Percentiles rank a stretch among this genome's conserved stretches.
Conservation (phyloP, 2,329 filamentous ascomycete genomes). For the Beauveria pseudobassiana region DNA sequence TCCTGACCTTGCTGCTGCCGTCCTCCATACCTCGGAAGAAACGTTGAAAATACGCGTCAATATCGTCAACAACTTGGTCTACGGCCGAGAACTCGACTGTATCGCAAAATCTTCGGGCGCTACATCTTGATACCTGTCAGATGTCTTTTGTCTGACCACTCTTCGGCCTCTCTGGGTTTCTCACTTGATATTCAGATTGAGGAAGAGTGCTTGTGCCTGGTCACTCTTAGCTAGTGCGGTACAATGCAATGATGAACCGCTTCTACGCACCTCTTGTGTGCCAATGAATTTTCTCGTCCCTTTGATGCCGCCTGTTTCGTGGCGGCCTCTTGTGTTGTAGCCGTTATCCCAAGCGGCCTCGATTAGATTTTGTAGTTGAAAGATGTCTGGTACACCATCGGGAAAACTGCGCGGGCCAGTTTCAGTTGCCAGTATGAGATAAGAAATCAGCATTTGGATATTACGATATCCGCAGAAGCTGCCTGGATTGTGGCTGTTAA, state of each 20-base stretch:
- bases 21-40: conserved; percentile 17
- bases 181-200: background rate
- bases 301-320: conserved; percentile 79
- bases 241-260: background rate
- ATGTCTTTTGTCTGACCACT: too few species aligned
- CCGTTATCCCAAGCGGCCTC: conserved; percentile 83
- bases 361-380: conserved; percentile 78
- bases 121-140: background rate
- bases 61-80: conserved; percentile 52
- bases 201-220: conserved; percentile 1
- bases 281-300: conserved; percentile 95
- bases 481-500: conserved; percentile 35
- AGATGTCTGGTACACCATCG: conserved; percentile 61
- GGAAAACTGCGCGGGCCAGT: conserved; percentile 54
- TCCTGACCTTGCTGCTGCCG: conserved; percentile 47
- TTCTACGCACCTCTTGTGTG: conserved; percentile 64
- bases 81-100: conserved; percentile 22
- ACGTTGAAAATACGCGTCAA: conserved; percentile 64
- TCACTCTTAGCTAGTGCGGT: background rate
- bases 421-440: conserved; percentile 54
- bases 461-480: conserved; percentile 95
- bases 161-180: background rate
- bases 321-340: conserved; percentile 65
- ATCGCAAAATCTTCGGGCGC: background rate
- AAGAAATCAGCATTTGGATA: conserved; percentile 84